Conservation (phyloP, 1,284 basidiomycete genomes). For the Melampsora americana region DNA sequence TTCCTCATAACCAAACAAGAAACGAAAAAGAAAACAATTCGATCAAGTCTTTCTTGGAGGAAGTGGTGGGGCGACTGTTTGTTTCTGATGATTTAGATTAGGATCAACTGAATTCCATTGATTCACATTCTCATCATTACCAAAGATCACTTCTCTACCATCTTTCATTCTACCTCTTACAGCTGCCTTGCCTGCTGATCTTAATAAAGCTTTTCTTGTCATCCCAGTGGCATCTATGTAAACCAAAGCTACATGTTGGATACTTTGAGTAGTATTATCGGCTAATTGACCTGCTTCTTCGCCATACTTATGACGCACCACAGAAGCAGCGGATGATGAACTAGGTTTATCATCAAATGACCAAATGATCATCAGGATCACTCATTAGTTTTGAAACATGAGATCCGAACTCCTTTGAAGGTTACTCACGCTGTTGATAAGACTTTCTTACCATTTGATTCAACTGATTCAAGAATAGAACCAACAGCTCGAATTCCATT, state of each 20-base stretch:
- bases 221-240: slow-evolving; percentile 53
- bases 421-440: slow-evolving; percentile 35
- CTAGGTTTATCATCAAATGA: slow-evolving; percentile 48
- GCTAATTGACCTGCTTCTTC: slow-evolving; percentile 51
- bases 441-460: slow-evolving; percentile 49
- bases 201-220: slow-evolving; percentile 51
- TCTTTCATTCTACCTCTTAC: slow-evolving; percentile 49
- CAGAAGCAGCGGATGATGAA: slow-evolving; percentile 50
- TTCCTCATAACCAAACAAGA: too few species aligned
- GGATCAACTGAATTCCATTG: background rate
- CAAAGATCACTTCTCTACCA: slow-evolving; percentile 43
- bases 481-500: slow-evolving; percentile 52
- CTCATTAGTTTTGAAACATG: slow-evolving; percentile 44
- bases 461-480: slow-evolving; percentile 53
- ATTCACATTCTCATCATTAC: slow-evolving; percentile 22
- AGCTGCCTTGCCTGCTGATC: slow-evolving; percentile 51
- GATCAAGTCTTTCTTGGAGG: background rate
- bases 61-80: background rate
- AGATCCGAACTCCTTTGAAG: background rate
- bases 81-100: background rate
- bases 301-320: slow-evolving; percentile 54
- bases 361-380: slow-evolving; percentile 19
- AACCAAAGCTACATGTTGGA: slow-evolving; percentile 51
- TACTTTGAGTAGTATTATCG: slow-evolving; percentile 49
- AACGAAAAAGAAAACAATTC: too few species aligned